A percentile compares a stretch with the other conserved stretches of the same genome.
These are phyloP conservation scores for Thozetella sp. DNA, from an alignment of 495 filamentous ascomycete species.

Conservation along the genomic window DNA sequence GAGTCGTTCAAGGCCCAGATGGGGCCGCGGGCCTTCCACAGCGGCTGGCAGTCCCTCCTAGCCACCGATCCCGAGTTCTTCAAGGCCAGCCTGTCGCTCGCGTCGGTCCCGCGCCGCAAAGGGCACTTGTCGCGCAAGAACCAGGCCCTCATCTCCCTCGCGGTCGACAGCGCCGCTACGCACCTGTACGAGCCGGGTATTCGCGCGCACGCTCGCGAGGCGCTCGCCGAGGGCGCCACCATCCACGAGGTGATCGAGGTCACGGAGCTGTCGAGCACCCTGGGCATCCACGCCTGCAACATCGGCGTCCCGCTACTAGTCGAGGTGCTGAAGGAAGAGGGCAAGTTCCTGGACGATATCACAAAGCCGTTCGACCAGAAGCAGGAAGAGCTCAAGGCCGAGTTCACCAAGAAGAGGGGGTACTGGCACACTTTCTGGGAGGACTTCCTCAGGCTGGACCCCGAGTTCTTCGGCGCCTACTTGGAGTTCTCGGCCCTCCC, in stretches of 20 bases:
- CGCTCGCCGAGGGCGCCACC: constrained; percentile 31
- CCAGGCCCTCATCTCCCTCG: constrained; percentile 36
- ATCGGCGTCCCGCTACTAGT: constrained; percentile 43
- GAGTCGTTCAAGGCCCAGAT: constrained; percentile 15
- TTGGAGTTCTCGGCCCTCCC: constrained; percentile 36
- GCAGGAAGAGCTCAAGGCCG: constrained; percentile 25
- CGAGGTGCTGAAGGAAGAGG: constrained; percentile 40
- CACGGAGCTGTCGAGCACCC: constrained; percentile 33
- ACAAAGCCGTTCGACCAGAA: constrained; percentile 20
- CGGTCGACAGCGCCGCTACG: constrained; percentile 36
- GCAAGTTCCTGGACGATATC: constrained; percentile 19
- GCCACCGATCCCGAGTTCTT: constrained; percentile 30
- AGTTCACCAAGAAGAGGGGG: constrained; percentile 35
- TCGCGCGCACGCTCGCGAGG: constrained; percentile 24
- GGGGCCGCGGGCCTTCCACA: constrained; percentile 18
- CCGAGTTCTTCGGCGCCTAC: constrained; percentile 48
- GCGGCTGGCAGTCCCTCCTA: constrained; percentile 29
- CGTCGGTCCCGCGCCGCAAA: constrained; percentile 23
- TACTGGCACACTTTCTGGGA: constrained; percentile 49
- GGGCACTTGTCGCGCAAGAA: constrained; percentile 35
- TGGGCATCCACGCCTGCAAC: constrained; percentile 46
- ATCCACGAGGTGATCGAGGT: constrained; percentile 38
- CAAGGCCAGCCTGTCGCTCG: constrained; percentile 27
- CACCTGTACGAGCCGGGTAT: constrained; percentile 41
- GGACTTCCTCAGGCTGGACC: constrained; percentile 37